Percentiles rank a stretch among this genome's conserved stretches.
These are phyloP conservation scores for Osmozyma mogii DNA, from an alignment of 805 yeast species.

Conservation along the genomic window DNA sequence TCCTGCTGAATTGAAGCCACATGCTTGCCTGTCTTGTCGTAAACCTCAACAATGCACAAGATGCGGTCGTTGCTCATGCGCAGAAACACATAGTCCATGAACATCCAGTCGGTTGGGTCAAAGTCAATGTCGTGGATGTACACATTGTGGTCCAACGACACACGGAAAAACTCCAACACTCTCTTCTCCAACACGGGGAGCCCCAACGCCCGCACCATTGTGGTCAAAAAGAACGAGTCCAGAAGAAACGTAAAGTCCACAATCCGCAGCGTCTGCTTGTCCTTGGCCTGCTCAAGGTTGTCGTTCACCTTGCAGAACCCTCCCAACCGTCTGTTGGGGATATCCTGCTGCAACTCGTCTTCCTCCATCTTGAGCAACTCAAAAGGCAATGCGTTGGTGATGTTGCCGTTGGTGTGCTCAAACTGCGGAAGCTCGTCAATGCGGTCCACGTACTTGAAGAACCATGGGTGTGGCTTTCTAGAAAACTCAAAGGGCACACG, in stretches of 20 bases:
- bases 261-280: slow-evolving; percentile 12
- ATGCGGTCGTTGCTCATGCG: slow-evolving; percentile 28
- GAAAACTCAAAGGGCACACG: slow-evolving; percentile 16
- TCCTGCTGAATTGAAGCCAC: slow-evolving; percentile 29
- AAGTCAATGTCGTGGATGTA: slow-evolving; percentile 29
- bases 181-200: slow-evolving; percentile 7
- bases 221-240: slow-evolving; percentile 26
- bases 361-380: slow-evolving; percentile 10
- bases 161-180: slow-evolving; percentile 22
- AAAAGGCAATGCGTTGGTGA: slow-evolving; percentile 20
- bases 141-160: slow-evolving; percentile 30
- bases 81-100: slow-evolving; percentile 24
- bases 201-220: slow-evolving; percentile 21
- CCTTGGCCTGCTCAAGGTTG: not conserved
- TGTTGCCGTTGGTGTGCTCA: slow-evolving; percentile 22
- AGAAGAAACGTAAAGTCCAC: slow-evolving; percentile 17
- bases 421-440: slow-evolving; percentile 9
- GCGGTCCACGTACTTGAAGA: slow-evolving; percentile 11
- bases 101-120: slow-evolving; percentile 30
- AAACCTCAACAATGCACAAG: slow-evolving; percentile 20
- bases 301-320: not conserved
- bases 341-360: not conserved
- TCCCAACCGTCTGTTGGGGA: not conserved
- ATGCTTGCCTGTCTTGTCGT: slow-evolving; percentile 19
- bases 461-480: slow-evolving; percentile 14